Base-by-base conservation (phyloP, 73 alveolate species). In the Blepharisma stoltei region DNA sequence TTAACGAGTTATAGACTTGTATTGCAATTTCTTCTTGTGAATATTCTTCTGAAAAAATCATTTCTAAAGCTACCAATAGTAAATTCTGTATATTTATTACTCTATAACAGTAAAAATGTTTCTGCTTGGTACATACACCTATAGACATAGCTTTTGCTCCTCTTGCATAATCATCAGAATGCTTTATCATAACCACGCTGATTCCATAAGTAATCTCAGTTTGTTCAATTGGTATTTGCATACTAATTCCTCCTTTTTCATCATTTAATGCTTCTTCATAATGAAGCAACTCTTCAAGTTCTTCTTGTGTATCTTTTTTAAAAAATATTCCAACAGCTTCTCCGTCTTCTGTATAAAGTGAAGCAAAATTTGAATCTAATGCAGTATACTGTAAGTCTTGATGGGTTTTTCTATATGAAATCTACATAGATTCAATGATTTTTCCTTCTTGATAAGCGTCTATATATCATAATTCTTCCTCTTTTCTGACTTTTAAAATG, bases 111-210 rank as follows among this genome's bases (percentile, higher is more conserved):
- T 14, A 60, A 60, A 60, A 60, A 14, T 60, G 11, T 1, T n/a
- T n/a, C 18, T 60, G n/a, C 23, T 60, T 14, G 3, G 14, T 60
- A 47, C 11, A 25, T 5, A 60, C n/a, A 1, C 73, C 73, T 8
- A 60, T 14, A 1, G 46, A n/a, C 73, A 60, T 60, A 14, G 23
- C 23, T 60, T 60, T n/a, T 20, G 45, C 73, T 20, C 73, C 73
- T 60, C 73, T 14, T 25, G 2, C 18, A 60, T 14, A 60, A 2
- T 14, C 37, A 14, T n/a, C 14, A 9, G 73, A 60, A 8, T 60
- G 14, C 23, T 60, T 14, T 14, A 60, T 60, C 23, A 38, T 14
- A 60, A 11, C 38, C 14, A 60, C 38, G 2, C 46, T 60, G 14
- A 25, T 18, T 14, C 73, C 14, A 25, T 60, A 60, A 25, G 14